Base-by-base conservation (phyloP, 208 protist genomes). In the Crithidia expoeki region DNA sequence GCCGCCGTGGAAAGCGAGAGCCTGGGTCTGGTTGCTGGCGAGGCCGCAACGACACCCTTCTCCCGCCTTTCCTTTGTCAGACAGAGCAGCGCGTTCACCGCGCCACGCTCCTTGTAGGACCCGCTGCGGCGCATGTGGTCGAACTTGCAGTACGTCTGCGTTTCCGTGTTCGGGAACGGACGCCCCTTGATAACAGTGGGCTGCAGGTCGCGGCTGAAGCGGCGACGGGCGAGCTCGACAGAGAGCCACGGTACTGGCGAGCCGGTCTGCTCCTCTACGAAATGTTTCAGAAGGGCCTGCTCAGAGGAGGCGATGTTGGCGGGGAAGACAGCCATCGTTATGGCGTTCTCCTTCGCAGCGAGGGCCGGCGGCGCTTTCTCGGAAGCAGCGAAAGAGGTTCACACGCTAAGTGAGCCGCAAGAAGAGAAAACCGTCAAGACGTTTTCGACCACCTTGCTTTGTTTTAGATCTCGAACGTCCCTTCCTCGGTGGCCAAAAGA, bases 91-190 rank as follows among this genome's bases (percentile, higher is more conserved):
- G 89, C 85, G 68, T 98, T 98, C 27, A 94, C 83, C 4, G 87
- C 93, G 40, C 95, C 95, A 33, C 95, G 82, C 80, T 97, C 92
- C 81, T 98, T 97, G 84, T 95, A 98, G 34, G 80, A 76, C 9
- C 92, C 90, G 46, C 84, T 93, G 55, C 75, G 68, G 28, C 85
- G 84, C 55, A 87, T 72, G 74, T 94, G 85, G 40, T 94, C 89
- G 62, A 76, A 86, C 74, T 94, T 94, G 73, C 89, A 87, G 70
- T 68, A 83, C 7, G 88, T 70, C 38, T 61, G 38, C 38, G 72
- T 59, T 56, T 61, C 52, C 25, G 71, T 76, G 36, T 71, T 53
- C 10, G 76, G 76, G 28, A 86, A 68, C 12, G 73, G 76, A 42
- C 74, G 73, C 55, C 81, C 84, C 27, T 72, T 51, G 49, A 84